Evolutionary conservation across 2,329 filamentous ascomycete species (phyloP).

Genomic region (Xylaria sp.): DNA sequence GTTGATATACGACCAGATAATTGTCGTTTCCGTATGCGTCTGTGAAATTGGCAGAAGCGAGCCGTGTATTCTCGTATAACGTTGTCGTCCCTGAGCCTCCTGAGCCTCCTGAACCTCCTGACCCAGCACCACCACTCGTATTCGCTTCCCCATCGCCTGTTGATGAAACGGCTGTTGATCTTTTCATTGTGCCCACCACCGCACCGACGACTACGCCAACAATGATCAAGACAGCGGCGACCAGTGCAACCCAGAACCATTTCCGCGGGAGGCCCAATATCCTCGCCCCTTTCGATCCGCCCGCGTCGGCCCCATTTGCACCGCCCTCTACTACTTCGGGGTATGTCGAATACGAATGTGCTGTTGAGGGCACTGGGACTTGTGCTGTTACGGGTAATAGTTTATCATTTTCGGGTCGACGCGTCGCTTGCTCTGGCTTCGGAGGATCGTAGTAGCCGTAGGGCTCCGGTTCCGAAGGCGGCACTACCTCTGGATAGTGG

Average conservation of each 20-base stretch:
- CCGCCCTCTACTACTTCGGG: constrained; percentile 29
- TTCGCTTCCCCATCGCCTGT: not conserved
- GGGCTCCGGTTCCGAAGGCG: constrained; percentile 19
- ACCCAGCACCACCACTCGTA: not conserved
- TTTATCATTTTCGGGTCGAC: not conserved
- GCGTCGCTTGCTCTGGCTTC: constrained; percentile 17
- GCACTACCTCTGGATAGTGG: constrained; percentile 33
- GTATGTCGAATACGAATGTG: constrained; percentile 28
- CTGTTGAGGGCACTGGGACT: not conserved
- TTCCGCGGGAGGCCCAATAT: constrained; percentile 37
- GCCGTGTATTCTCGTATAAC: constrained; percentile 35
- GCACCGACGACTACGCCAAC: constrained; percentile 36
- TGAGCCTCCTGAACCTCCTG: not conserved
- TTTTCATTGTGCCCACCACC: constrained; percentile 27
- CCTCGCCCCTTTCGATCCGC: constrained; percentile 22
- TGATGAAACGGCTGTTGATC: not conserved
- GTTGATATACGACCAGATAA: constrained; percentile 46
- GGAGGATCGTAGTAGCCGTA: constrained; percentile 30
- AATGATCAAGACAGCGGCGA: constrained; percentile 24
- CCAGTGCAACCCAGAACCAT: constrained; percentile 37
- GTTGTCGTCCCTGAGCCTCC: constrained; percentile 7
- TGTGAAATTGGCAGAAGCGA: constrained; percentile 48
- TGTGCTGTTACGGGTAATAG: not conserved
- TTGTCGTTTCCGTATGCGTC: constrained; percentile 45
- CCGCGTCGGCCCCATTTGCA: not conserved